Conservation (phyloP, 2,329 filamentous ascomycete species). For the Zymoseptoria tritici region DNA sequence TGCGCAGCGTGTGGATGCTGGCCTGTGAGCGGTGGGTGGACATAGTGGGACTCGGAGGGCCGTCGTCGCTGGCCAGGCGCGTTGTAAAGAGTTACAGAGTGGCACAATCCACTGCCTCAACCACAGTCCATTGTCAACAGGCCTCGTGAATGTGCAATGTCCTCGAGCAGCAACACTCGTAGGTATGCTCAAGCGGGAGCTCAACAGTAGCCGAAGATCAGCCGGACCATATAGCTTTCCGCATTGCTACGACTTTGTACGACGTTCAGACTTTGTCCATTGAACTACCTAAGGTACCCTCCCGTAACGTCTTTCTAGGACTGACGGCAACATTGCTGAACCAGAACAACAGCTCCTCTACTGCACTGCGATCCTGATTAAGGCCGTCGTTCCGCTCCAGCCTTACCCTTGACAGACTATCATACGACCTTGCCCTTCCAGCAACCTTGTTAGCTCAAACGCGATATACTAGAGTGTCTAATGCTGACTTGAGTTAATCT, state of each 20-base stretch:
- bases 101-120: not conserved
- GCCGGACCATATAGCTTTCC: too few relatives aligned
- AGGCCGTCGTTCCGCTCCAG: too few relatives aligned
- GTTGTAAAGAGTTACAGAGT: not conserved
- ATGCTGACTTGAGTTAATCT: not conserved
- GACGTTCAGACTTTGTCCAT: too few relatives aligned
- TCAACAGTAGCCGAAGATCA: too few relatives aligned
- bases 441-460: not conserved
- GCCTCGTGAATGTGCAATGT: not conserved
- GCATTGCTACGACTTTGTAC: too few relatives aligned
- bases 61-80: not conserved
- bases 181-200: too few relatives aligned
- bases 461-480: not conserved
- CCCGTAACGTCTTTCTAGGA: too few relatives aligned
- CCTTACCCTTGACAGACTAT: not conserved
- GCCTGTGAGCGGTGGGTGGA: slow-evolving; percentile 28
- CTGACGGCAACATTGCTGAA: too few relatives aligned
- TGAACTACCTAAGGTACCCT: too few relatives aligned
- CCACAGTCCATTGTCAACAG: not conserved
- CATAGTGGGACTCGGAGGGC: not conserved
- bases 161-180: not conserved
- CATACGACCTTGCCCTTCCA: not conserved
- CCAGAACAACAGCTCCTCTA: too few relatives aligned
- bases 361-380: too few relatives aligned
- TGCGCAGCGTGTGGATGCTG: slow-evolving; percentile 25